Evolutionary conservation across 192 early-diverging fungal genomes (phyloP), one percentile per base, ranked within the genome.

Genomic region (Mortierella antarctica): DNA sequence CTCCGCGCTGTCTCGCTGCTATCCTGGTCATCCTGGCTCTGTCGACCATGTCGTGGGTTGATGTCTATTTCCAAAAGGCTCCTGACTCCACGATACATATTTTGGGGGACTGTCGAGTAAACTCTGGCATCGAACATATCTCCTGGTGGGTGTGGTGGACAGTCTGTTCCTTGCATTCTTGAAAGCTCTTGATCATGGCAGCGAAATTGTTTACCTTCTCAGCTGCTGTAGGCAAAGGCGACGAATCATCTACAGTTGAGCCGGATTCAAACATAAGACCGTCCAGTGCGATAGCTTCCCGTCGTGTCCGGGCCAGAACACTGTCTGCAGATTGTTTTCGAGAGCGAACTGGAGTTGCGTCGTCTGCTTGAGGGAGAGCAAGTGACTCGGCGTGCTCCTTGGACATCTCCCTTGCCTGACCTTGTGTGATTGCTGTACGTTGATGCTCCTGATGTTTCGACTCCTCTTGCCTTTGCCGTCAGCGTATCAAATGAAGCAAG

Each of bases 261-360:
- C 58, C 65, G 12, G 77, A 80, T 62, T 80, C 77, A 47, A 80
- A 80, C 77, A 80, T 80, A 48, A 58, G 42, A 13, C 77, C 77
- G 52, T 80, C 77, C 7, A 80, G 21, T 49, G 77, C 77, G 15
- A 72, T 72, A 9, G 57, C 77, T 60, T 80, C 62, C 39, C 77
- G 63, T 58, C 77, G 60, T 23, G 21, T 61, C 20, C 70, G 50
- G 23, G 54, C 66, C 23, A 44, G 15, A 49, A 7, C 50, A 46
- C 45, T 80, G 14, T 72, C 77, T 11, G 18, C 55, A 15, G 77
- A 72, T 40, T 67, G 69, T 20, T 72, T 80, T n/a, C 77, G 56
- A 52, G 60, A 61, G 20, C 62, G 68, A 11, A 5, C 48, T 46
- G 41, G 41, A 31, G 57, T 20, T 18, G 50, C 11, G 20, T 41